Evolutionary conservation across 441 rosid species (phyloP).

Genomic region (Eugenia klotzschiana): DNA sequence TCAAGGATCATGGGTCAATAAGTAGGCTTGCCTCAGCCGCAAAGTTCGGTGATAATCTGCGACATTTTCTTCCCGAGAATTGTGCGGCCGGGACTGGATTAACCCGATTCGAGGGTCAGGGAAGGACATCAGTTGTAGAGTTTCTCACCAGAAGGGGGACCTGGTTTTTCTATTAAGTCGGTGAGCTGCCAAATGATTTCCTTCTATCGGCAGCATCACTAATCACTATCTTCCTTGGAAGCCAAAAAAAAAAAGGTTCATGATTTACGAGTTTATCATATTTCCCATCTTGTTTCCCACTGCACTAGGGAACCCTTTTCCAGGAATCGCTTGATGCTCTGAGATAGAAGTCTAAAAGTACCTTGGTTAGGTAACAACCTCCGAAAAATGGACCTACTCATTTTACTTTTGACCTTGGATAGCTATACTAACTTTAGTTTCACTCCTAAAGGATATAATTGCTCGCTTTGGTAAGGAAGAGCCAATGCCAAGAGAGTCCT

Average conservation of each 20-base stretch:
- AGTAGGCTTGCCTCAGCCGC: neutral
- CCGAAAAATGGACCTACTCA: neutral
- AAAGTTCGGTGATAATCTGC: neutral
- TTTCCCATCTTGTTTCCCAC: neutral
- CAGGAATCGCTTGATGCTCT: neutral
- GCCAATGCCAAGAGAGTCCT: constrained; percentile 83
- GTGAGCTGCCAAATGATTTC: neutral
- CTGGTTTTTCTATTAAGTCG: neutral
- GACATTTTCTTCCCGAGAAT: neutral
- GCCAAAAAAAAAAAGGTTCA: neutral
- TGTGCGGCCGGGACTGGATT: neutral
- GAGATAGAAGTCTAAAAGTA: neutral
- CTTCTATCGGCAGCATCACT: neutral
- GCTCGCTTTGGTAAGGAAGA: constrained; percentile 84
- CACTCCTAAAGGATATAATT: constrained; percentile 54
- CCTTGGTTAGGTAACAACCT: neutral
- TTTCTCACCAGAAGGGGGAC: neutral
- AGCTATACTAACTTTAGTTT: neutral
- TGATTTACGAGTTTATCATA: neutral
- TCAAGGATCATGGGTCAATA: neutral
- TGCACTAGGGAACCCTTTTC: neutral
- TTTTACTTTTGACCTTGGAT: neutral
- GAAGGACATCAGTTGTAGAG: neutral
- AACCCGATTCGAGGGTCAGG: neutral
- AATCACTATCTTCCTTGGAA: neutral